phyloP scores from a whole-genome alignment of 2,329 filamentous ascomycete species.

The Trichophyton simii region DNA sequence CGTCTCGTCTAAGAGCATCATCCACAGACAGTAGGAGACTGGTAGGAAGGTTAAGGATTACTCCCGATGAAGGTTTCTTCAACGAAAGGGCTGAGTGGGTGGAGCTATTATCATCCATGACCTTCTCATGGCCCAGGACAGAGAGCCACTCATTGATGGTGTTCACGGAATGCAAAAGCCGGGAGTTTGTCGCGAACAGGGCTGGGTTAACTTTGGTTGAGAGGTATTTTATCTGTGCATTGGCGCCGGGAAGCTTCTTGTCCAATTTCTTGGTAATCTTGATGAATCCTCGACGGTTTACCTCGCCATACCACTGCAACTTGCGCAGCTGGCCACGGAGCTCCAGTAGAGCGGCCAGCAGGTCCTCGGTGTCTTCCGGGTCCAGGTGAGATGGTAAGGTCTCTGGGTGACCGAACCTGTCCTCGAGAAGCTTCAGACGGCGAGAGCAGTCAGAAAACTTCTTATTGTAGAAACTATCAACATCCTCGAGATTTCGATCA shows the following conservation, averaged over 20 bases:
- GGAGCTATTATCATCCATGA: slow-evolving; percentile 61
- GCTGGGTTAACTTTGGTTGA: slow-evolving; percentile 80
- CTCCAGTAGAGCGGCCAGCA: slow-evolving; percentile 81
- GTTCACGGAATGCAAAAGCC: slow-evolving; percentile 47
- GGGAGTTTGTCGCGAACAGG: slow-evolving; percentile 67
- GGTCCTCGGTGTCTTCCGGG: slow-evolving; percentile 77
- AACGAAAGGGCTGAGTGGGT: slow-evolving; percentile 57
- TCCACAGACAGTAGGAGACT: slow-evolving; percentile 34
- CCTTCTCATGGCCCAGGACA: slow-evolving; percentile 62
- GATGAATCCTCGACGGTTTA: slow-evolving; percentile 86
- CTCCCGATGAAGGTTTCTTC: slow-evolving; percentile 62
- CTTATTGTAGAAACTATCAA: slow-evolving; percentile 93
- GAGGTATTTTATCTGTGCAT: slow-evolving; percentile 74
- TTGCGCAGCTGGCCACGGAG: slow-evolving; percentile 78
- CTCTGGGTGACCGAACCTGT: slow-evolving; percentile 66
- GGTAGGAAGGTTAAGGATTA: slow-evolving; percentile 59
- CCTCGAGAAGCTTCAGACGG: slow-evolving; percentile 72
- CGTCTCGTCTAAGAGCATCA: slow-evolving; percentile 30
- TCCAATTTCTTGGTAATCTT: slow-evolving; percentile 99
- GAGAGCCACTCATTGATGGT: slow-evolving; percentile 87
- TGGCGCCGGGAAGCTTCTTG: slow-evolving; percentile 70
- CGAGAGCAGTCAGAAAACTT: slow-evolving; percentile 78
- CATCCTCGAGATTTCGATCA: slow-evolving; percentile 93
- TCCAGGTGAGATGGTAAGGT: slow-evolving; percentile 63
- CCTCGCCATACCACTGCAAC: slow-evolving; percentile 93